Evolutionary conservation across 768 basidiomycete genomes (phyloP), one percentile per base, ranked within the genome.

Genomic region (Mrakia frigida): DNA sequence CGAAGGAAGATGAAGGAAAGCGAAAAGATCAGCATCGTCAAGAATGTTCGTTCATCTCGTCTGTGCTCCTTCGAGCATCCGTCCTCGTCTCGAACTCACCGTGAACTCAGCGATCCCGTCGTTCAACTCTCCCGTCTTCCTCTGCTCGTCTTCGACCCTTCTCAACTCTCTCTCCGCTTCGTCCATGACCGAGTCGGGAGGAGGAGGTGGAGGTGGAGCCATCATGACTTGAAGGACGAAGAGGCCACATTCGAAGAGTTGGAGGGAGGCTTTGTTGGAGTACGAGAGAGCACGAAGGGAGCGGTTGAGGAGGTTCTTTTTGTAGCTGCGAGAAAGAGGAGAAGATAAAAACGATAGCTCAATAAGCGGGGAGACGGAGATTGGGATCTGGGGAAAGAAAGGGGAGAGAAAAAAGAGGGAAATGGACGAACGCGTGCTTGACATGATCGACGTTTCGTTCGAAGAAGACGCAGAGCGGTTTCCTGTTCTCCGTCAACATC

Each of bases 391-490:
- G 18, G 16, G 56, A 33, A 37, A n/a, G n/a, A 39, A 65, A 25
- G 56, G 21, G n/a, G 37, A 70, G 21, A 41, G 69, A 23, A 50
- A 28, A 31, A 33, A 37, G n/a, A 28, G 39, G 46, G n/a, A 31
- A 39, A 35, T 35, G 31, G 67, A 74, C 85, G 65, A 78, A 94
- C 94, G 89, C 92, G 82, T 92, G 92, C 50, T 85, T 86, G 43
- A 94, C 87, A 10, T 85, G 84, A 50, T 86, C 85, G 16, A 60
- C 23, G 31, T 28, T 3, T 56, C 21, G 69, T 6, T 60, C 46
- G 52, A 67, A n/a, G 33, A 14, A 14, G 28, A 23, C 50, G 14
- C 59, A 35, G 41, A 21, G 28, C 35, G 50, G 69, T 41, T 50
- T 70, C 28, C 41, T 50, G 28, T 70, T 41, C 46, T 31, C 21